Evolutionary conservation across 306 rosid genomes (phyloP), one percentile per base, ranked within the genome.

Genomic region (Acacia confusa): DNA sequence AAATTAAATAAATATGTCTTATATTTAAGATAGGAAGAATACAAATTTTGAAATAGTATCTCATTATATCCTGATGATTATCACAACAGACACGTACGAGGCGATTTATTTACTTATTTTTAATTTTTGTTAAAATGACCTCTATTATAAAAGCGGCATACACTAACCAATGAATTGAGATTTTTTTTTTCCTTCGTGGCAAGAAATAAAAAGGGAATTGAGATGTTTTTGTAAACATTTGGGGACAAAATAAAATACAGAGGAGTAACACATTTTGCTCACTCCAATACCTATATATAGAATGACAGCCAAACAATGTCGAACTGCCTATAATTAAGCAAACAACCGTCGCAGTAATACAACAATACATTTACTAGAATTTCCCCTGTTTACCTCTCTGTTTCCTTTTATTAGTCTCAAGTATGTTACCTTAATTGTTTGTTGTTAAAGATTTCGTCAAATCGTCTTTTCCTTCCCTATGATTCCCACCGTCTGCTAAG

Each of bases 281-380:
- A 67, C 41, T n/a, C n/a, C n/a, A n/a, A n/a, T 40, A 9, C 55
- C 67, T 69, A 65, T 25, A 79, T 25, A 69, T 69, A 79, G 76
- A 24, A 68, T 3, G 27, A 55, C 67, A 70, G 32, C 48, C 19
- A 68, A 50, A 2, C 43, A 9, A 17, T 38, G 22, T 2, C 9
- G 15, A 76, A 43, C 41, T 67, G 41, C 70, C 81, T 78, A 82
- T 68, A 60, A 74, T 78, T 64, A 71, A 63, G 48, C 78, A 72
- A 19, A 27, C 57, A 77, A 72, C 66, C 47, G 13, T 55, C 24
- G 58, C 55, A 9, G 40, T 43, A 43, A 66, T 52, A 44, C n/a
- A 36, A 6, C 47, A 44, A 28, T 27, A 34, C 14, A 17, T 67
- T 38, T 72, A 19, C 71, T 68, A 74, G 64, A 77, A 81, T 47